Conservation (phyloP, 164 flowering plant genomes). For the Paratinospora sagittata region DNA sequence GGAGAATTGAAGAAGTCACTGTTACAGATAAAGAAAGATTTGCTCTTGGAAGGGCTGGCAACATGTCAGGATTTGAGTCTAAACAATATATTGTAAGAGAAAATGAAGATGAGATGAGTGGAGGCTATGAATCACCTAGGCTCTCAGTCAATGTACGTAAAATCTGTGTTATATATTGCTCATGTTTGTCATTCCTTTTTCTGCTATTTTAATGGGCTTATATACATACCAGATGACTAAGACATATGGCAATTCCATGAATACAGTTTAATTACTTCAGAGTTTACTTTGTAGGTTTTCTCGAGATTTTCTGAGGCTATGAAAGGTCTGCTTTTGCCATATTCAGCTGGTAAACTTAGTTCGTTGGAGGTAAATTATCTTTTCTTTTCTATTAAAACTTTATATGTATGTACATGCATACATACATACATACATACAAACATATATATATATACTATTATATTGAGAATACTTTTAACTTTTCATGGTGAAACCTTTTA, state of each 20-base stretch:
- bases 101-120: conserved; percentile 16
- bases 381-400: background rate
- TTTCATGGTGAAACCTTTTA: no score
- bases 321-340: conserved; percentile 30
- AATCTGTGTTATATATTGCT: background rate
- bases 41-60: conserved; percentile 19
- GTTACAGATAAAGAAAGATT: conserved; percentile 18
- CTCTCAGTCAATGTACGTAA: conserved; percentile 49
- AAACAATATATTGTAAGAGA: conserved; percentile 17
- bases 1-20: conserved; percentile 26
- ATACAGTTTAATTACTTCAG: background rate
- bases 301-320: conserved; percentile 31
- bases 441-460: no score
- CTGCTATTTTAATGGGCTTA: background rate
- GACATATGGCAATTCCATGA: background rate
- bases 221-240: background rate
- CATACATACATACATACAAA: no score
- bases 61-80: conserved; percentile 10
- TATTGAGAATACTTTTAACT: no score
- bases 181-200: background rate
- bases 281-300: conserved; percentile 40
- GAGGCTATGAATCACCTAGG: conserved; percentile 13
- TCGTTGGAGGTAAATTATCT: conserved; percentile 33
- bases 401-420: no score
- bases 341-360: conserved; percentile 35